A percentile compares a stretch with the other conserved stretches of the same genome.
Evolutionary conservation across 805 yeast genomes (phyloP).

Genomic region (Candida odintsovae): DNA sequence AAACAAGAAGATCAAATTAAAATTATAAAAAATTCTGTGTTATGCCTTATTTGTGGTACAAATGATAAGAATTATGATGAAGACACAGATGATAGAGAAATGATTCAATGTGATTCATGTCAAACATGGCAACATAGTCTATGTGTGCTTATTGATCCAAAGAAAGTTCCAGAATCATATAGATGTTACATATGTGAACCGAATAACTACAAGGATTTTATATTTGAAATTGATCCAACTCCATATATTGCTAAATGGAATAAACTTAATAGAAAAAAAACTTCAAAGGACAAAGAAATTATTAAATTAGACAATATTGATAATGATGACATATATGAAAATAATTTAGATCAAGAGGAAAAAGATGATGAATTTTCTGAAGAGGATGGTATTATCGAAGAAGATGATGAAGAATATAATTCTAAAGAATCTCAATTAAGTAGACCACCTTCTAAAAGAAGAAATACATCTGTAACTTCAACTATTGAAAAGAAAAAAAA

Average conservation of each 20-base stretch:
- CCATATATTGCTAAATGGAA: constrained; percentile 6
- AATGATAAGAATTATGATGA: constrained; percentile 53
- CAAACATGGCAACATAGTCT: constrained; percentile 66
- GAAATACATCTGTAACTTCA: background rate
- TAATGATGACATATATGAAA: constrained; percentile 5
- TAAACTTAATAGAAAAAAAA: background rate
- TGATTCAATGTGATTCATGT: constrained; percentile 65
- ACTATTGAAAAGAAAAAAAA: constrained; percentile 5
- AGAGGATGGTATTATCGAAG: background rate
- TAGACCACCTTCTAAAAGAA: background rate
- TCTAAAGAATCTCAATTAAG: background rate
- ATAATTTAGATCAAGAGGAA: constrained; percentile 1
- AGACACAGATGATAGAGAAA: constrained; percentile 48
- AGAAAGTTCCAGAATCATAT: constrained; percentile 41
- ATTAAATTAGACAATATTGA: background rate
- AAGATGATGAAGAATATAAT: constrained; percentile 2
- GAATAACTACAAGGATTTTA: constrained; percentile 28
- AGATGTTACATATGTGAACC: constrained; percentile 52
- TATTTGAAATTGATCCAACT: constrained; percentile 25
- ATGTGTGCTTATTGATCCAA: constrained; percentile 47
- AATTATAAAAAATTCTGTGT: constrained; percentile 31
- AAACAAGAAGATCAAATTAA: constrained; percentile 13
- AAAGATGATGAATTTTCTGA: constrained; percentile 4
- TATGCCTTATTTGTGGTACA: constrained; percentile 60
- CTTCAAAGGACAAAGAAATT: background rate